Conservation (phyloP, 129 eudicot genomes). For the Saussurea involucrata region DNA sequence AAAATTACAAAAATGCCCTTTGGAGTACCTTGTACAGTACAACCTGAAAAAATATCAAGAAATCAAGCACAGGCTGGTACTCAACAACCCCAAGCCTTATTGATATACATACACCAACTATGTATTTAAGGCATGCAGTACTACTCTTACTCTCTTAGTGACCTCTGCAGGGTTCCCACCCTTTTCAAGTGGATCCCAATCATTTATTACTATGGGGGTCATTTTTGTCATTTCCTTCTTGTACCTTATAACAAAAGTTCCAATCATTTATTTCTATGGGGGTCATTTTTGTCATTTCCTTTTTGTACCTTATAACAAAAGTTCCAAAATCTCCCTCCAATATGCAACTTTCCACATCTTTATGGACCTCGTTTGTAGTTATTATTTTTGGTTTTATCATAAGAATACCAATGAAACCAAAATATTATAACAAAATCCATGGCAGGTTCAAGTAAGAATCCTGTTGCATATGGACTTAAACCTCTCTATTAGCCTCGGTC, state of each 20-base stretch:
- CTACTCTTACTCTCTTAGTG: too few species aligned
- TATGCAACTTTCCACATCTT: not conserved
- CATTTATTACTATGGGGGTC: slow-evolving; percentile 20
- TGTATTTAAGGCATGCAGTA: slow-evolving; percentile 13
- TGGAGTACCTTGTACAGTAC: slow-evolving; percentile 6
- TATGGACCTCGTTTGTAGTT: not conserved
- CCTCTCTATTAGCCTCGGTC: not conserved
- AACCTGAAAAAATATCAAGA: slow-evolving; percentile 14
- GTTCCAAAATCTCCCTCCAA: slow-evolving; percentile 14
- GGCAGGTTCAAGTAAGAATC: not conserved
- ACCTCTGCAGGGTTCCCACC: slow-evolving; percentile 6
- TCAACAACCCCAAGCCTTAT: slow-evolving; percentile 15
- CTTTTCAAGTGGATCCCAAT: slow-evolving; percentile 29
- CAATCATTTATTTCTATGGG: slow-evolving; percentile 21
- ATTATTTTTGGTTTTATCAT: not conserved
- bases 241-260: slow-evolving; percentile 22
- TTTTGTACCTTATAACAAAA: slow-evolving; percentile 18
- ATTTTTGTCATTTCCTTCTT: slow-evolving; percentile 26
- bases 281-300: slow-evolving; percentile 30
- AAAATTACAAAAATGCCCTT: not conserved
- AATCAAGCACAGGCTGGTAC: slow-evolving; percentile 20
- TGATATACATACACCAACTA: slow-evolving; percentile 20
- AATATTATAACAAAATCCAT: not conserved
- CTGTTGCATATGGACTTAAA: not conserved
- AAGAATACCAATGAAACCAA: not conserved